Evolutionary conservation across 1,284 basidiomycete species (phyloP).

Genomic region (Trichosporon faecale): DNA sequence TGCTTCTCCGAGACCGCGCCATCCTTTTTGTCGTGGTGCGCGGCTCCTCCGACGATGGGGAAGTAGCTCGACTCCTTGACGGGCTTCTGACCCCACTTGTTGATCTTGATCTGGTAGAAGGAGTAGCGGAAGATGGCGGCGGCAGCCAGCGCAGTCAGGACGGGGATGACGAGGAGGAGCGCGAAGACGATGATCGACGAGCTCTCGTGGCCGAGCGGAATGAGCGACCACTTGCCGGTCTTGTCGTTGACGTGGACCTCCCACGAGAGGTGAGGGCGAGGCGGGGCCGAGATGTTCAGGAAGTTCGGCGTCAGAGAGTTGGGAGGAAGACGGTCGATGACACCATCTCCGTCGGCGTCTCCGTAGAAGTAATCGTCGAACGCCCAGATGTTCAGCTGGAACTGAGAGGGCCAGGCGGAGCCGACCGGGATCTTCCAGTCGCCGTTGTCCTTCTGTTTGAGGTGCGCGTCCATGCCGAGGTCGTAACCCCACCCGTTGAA

Average conservation of each 20-base stretch:
- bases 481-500: constrained; percentile 91
- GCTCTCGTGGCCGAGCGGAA: constrained; percentile 73
- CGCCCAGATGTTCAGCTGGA: constrained; percentile 82
- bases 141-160: constrained; percentile 76
- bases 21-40: constrained; percentile 46
- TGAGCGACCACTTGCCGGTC: constrained; percentile 69
- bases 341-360: constrained; percentile 76
- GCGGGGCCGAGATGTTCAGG: constrained; percentile 70
- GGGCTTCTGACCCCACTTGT: constrained; percentile 78
- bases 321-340: constrained; percentile 82
- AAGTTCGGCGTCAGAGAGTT: constrained; percentile 77
- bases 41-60: constrained; percentile 62
- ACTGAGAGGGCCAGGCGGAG: constrained; percentile 78
- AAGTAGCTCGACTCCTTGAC: constrained; percentile 52
- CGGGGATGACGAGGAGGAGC: constrained; percentile 71
- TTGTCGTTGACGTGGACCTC: constrained; percentile 72
- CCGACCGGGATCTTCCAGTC: constrained; percentile 60
- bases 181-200: constrained; percentile 81
- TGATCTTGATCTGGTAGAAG: constrained; percentile 91
- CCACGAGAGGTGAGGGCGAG: constrained; percentile 71
- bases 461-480: constrained; percentile 66
- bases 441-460: constrained; percentile 63
- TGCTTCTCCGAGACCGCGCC: constrained; percentile 43
- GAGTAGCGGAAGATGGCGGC: constrained; percentile 87
- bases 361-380: constrained; percentile 88